Evolutionary conservation across 306 rosid genomes (phyloP), one percentile per base, ranked within the genome.

Genomic region (Arachis hypogaea): DNA sequence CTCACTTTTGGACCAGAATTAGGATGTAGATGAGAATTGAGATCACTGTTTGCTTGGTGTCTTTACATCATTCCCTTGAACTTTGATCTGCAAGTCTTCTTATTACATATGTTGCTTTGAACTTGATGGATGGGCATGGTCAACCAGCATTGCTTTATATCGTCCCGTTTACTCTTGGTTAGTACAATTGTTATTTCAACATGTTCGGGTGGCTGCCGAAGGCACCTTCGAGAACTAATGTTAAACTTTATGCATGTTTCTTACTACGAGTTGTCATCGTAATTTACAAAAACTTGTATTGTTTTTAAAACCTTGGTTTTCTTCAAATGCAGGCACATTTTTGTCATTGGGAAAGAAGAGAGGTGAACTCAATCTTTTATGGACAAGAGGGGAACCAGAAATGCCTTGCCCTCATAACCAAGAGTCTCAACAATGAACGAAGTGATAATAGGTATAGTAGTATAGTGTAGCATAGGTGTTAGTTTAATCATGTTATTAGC

Each of bases 301-400:
- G 14, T 14, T 14, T 46, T 11, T 18, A 0, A 44, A 67, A 66
- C 51, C 36, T 29, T 9, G 10, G 65, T 71, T 56, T 47, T 72
- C 7, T 81, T 65, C 62, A 61, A 61, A 59, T 78, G 87, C 82
- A 93, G 98, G 98, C 50, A 89, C 98, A 8, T 78, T 93, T 81
- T 82, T 93, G 84, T 84, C 97, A 51, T 62, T 93, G 87, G 98
- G 91, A 82, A 88, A 88, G 83, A 90, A 80, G 85, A 88, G 96
- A 83, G 96, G 98, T 38, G 98, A 94, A 81, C 14, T 14, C 14
- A 14, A 14, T 14, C 14, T 14, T 14, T 14, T 14, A 14, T 14
- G 14, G 14, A 14, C 96, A 61, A 89, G 93, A 83, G 98, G 98
- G 63, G 87, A 82, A 65, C 97, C 97, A n/a, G 93, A 86, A 77